These are phyloP conservation scores for Knufia fluminis DNA, from an alignment of 2,329 filamentous ascomycete species.

Conservation along the genomic window DNA sequence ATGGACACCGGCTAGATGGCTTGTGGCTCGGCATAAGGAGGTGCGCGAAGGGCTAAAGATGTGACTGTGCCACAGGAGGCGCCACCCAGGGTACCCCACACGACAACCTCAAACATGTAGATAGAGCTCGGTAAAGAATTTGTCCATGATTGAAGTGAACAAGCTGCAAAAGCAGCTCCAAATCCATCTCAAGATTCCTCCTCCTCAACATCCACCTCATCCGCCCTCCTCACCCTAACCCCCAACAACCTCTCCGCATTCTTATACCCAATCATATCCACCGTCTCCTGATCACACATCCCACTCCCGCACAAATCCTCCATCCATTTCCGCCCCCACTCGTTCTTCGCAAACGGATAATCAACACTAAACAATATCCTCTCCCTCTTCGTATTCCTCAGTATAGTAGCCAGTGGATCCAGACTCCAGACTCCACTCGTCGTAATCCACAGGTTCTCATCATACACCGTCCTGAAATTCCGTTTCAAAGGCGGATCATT, in stretches of 20 bases:
- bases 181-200: too few species aligned
- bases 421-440: conserved; percentile 47
- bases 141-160: too few species aligned
- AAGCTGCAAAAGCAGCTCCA: too few species aligned
- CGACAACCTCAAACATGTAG: too few species aligned
- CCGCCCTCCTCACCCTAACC: conserved; percentile 20
- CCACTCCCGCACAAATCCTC: conserved; percentile 41
- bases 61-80: too few species aligned
- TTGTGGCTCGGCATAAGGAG: too few species aligned
- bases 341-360: conserved; percentile 47
- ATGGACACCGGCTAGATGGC: too few species aligned
- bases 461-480: conserved; percentile 42
- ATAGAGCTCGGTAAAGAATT: too few species aligned
- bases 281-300: conserved; percentile 40
- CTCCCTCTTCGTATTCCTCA: conserved; percentile 33
- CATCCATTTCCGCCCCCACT: conserved; percentile 41
- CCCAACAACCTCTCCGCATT: conserved; percentile 44
- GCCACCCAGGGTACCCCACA: too few species aligned
- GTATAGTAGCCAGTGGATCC: conserved; percentile 36
- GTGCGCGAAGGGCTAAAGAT: too few species aligned
- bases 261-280: conserved; percentile 41
- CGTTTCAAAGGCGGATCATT: conserved; percentile 18
- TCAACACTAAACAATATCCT: conserved; percentile 49
- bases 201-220: neutral
- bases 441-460: conserved; percentile 49